phyloP scores from a whole-genome alignment of 495 filamentous ascomycete genomes.

The Talaromyces liani region DNA sequence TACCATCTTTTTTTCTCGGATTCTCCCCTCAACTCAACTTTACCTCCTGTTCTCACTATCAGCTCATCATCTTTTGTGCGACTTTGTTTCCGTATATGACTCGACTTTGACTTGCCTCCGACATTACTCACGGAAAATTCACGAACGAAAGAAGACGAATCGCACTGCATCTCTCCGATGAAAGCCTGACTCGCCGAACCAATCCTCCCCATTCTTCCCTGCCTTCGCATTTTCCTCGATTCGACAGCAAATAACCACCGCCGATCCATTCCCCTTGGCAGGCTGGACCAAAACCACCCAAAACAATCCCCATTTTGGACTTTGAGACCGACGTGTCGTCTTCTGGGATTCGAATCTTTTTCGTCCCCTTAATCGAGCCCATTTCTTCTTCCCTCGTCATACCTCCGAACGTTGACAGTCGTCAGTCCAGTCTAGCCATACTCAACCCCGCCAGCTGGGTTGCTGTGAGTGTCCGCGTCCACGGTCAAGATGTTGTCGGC shows the following conservation, averaged over 20 bases:
- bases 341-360: background rate
- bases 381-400: background rate
- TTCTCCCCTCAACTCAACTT: background rate
- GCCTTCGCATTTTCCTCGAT: background rate
- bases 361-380: background rate
- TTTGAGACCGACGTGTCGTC: background rate
- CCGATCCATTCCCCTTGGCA: constrained; percentile 3
- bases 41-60: background rate
- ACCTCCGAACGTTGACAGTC: background rate
- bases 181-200: background rate
- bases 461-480: background rate
- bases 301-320: background rate
- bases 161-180: background rate
- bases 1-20: background rate
- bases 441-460: background rate
- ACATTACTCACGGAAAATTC: background rate
- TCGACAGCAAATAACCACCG: background rate
- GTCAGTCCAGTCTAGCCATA: background rate
- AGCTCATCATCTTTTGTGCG: background rate
- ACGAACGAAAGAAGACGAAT: background rate
- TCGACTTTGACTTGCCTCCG: background rate
- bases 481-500: constrained; percentile 34
- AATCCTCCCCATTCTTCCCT: background rate
- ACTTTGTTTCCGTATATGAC: background rate
- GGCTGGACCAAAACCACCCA: background rate